Evolutionary conservation across 2,329 filamentous ascomycete genomes (phyloP).

Genomic region (Blumeriella jaapii): DNA sequence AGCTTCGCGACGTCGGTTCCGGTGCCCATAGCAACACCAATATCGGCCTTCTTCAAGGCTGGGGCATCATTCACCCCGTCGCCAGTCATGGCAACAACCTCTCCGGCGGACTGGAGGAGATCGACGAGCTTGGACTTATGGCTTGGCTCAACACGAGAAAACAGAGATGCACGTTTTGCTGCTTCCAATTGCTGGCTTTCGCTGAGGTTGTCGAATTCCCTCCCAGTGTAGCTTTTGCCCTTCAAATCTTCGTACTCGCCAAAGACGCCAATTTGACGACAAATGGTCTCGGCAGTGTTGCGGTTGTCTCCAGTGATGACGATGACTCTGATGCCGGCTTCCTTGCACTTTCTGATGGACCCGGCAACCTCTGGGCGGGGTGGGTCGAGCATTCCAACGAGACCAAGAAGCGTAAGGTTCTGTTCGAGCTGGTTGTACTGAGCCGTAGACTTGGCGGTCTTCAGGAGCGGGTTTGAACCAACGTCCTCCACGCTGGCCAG

Average conservation of each 20-base stretch:
- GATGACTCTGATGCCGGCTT: slow-evolving; percentile 90
- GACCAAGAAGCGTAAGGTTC: slow-evolving; percentile 84
- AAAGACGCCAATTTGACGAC: slow-evolving; percentile 93
- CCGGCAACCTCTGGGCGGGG: slow-evolving; percentile 81
- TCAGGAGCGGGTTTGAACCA: slow-evolving; percentile 54
- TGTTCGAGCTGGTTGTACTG: slow-evolving; percentile 86
- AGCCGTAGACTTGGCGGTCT: slow-evolving; percentile 66
- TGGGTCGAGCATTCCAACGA: slow-evolving; percentile 94
- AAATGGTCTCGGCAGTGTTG: slow-evolving; percentile 95
- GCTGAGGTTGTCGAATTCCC: slow-evolving; percentile 82
- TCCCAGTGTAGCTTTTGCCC: slow-evolving; percentile 90
- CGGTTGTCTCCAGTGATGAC: slow-evolving; percentile 98
- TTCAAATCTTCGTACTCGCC: slow-evolving; percentile 66
- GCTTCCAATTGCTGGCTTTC: slow-evolving; percentile 71
- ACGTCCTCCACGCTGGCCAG: slow-evolving; percentile 76
- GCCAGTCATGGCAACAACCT: slow-evolving; percentile 98
- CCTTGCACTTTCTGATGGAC: slow-evolving; percentile 80
- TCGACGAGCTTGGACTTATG: slow-evolving; percentile 99
- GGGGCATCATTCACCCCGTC: slow-evolving; percentile 98
- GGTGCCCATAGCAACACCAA: slow-evolving; percentile 97
- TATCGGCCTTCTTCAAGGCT: slow-evolving; percentile 95
- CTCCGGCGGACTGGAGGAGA: slow-evolving; percentile 79
- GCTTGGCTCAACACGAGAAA: slow-evolving; percentile 87
- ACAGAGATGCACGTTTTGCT: slow-evolving; percentile 76
- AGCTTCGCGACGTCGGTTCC: slow-evolving; percentile 96